These are phyloP conservation scores for Nannizziopsis arthrosporioides DNA, from an alignment of 2,329 filamentous ascomycete species.

Conservation along the genomic window DNA sequence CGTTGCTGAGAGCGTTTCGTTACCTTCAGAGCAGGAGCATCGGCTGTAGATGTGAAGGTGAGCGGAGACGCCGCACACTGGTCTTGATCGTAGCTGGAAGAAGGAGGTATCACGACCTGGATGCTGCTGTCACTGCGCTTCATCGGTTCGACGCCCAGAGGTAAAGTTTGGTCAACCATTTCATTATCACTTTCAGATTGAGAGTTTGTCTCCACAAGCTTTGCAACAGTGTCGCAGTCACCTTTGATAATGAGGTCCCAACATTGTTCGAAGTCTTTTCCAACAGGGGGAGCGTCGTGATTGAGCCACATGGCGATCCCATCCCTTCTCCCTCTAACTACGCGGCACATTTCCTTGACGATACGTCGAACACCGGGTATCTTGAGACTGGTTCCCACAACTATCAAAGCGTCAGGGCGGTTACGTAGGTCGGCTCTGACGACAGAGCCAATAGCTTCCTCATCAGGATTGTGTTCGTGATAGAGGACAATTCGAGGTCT, in stretches of 20 bases:
- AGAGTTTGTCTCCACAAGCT: conserved; percentile 49
- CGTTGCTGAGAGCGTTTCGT: conserved; percentile 12
- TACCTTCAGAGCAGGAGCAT: conserved; percentile 17
- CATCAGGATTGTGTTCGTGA: conserved; percentile 93
- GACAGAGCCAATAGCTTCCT: conserved; percentile 88
- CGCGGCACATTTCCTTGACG: conserved; percentile 78
- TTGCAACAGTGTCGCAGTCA: conserved; percentile 77
- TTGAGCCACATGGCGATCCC: conserved; percentile 94
- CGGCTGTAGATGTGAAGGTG: conserved; percentile 15
- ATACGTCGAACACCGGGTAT: conserved; percentile 85
- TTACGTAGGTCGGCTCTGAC: conserved; percentile 74
- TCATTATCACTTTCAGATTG: conserved; percentile 43
- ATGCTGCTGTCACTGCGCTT: conserved; percentile 29
- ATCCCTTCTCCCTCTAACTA: conserved; percentile 64
- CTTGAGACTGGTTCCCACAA: conserved; percentile 90
- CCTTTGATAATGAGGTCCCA: conserved; percentile 87
- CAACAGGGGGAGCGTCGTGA: conserved; percentile 68
- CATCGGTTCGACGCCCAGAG: conserved; percentile 35
- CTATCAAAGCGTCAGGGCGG: conserved; percentile 80
- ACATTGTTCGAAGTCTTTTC: conserved; percentile 76
- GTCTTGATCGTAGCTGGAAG: conserved; percentile 11
- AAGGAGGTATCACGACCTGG: conserved; percentile 31
- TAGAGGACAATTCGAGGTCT: conserved; percentile 92
- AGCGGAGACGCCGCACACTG: conserved; percentile 17
- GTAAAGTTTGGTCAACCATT: conserved; percentile 34